A percentile compares a stretch with the other conserved stretches of the same genome.
These are phyloP conservation scores for Zymoseptoria passerinii DNA, from an alignment of 2,329 filamentous ascomycete genomes.

Conservation along the genomic window DNA sequence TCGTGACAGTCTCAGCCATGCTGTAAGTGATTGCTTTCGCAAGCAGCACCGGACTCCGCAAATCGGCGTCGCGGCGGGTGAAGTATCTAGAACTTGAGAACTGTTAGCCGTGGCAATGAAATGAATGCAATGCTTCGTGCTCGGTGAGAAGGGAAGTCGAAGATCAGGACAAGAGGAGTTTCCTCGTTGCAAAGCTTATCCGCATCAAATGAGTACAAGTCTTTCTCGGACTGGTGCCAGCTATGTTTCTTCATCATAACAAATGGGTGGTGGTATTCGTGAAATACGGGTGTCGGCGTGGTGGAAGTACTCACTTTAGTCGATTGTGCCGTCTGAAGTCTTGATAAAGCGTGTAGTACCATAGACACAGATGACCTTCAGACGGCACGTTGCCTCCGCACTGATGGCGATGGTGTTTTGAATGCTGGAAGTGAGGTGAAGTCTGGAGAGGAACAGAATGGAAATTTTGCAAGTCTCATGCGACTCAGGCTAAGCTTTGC, in stretches of 20 bases:
- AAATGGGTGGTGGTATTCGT: neutral
- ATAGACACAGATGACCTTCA: neutral
- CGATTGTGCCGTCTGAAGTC: neutral
- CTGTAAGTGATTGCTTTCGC: neutral
- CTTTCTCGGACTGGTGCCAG: slow-evolving; percentile 1
- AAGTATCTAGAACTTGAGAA: neutral
- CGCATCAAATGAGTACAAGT: slow-evolving; percentile 1
- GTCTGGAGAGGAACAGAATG: neutral
- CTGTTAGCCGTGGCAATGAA: neutral
- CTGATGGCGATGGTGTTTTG: neutral
- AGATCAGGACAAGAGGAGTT: slow-evolving; percentile 1
- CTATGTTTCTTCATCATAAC: slow-evolving; percentile 1
- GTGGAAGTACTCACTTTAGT: neutral
- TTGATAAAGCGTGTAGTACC: neutral
- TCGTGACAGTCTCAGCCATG: neutral
- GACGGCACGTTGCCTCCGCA: neutral
- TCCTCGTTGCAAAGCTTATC: slow-evolving; percentile 2
- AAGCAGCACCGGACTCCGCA: neutral
- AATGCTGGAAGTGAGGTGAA: neutral
- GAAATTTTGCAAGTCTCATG: neutral
- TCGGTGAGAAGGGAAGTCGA: neutral
- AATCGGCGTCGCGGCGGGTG: neutral
- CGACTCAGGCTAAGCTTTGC: neutral
- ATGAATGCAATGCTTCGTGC: neutral
- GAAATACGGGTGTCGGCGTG: no score